Conservation (phyloP, 306 rosid genomes). For the Comarum palustre region DNA sequence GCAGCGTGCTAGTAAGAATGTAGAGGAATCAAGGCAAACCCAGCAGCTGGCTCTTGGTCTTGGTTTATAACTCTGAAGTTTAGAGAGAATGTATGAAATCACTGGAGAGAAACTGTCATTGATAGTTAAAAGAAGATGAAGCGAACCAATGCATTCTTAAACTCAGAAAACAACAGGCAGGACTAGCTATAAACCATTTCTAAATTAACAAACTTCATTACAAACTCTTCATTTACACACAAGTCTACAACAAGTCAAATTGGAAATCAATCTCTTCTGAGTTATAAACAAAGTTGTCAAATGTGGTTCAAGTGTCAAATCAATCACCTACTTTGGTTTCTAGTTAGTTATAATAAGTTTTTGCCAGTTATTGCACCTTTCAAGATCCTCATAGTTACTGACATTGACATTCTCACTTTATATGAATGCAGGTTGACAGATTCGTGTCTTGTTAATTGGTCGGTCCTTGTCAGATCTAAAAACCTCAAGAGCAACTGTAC, state of each 20-base stretch:
- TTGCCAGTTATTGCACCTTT: background rate
- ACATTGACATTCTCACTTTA: background rate
- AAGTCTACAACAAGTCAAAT: background rate
- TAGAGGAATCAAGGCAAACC: conserved; percentile 20
- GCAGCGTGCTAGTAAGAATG: conserved; percentile 17
- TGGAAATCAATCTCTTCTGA: background rate
- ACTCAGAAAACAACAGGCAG: background rate
- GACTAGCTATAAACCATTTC: background rate
- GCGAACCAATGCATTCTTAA: background rate
- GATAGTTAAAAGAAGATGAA: background rate
- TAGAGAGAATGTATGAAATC: conserved; percentile 1
- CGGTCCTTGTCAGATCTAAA: background rate
- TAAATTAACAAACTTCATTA: background rate
- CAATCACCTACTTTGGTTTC: background rate
- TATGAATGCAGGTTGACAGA: background rate
- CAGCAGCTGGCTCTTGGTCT: background rate
- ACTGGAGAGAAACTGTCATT: background rate
- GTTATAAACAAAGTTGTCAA: background rate
- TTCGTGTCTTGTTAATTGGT: background rate
- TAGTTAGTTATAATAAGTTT: background rate
- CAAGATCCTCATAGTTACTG: background rate
- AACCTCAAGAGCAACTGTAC: background rate
- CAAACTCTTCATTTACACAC: background rate
- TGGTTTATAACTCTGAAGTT: background rate
- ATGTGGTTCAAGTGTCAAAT: background rate